Percentiles rank a stretch among this genome's conserved stretches.
Evolutionary conservation across 345 rosid genomes (phyloP).

Genomic region (Salix koriyanagi): DNA sequence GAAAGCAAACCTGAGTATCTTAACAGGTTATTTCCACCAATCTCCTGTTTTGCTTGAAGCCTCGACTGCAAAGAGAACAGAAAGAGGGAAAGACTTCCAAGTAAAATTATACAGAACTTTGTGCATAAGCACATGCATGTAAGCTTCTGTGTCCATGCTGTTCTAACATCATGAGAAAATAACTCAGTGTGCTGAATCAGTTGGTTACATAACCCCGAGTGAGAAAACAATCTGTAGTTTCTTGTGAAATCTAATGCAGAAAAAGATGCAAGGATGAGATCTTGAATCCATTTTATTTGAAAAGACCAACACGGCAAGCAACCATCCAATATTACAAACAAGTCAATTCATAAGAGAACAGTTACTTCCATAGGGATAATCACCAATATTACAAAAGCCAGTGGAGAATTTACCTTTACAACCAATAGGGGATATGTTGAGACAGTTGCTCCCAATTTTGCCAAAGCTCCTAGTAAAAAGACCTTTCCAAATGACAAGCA

Average conservation of each 20-base stretch:
- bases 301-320: too few relatives aligned
- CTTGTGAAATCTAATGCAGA: background rate
- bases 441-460: conserved; percentile 68
- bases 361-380: background rate
- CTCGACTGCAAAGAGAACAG: conserved; percentile 47
- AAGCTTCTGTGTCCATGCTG: background rate
- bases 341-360: background rate
- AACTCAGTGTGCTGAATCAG: background rate
- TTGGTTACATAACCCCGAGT: background rate
- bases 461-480: conserved; percentile 60
- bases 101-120: background rate
- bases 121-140: background rate
- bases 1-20: conserved; percentile 54
- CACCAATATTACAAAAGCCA: background rate
- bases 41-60: conserved; percentile 74
- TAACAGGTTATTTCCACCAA: conserved; percentile 48
- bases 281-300: too few relatives aligned
- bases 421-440: conserved; percentile 62
- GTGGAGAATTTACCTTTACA: conserved; percentile 47
- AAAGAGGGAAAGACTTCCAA: conserved; percentile 2
- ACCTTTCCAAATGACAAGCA: conserved; percentile 31
- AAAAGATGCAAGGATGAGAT: too few relatives aligned
- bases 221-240: background rate
- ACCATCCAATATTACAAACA: background rate
- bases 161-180: background rate